These are phyloP conservation scores for Arachis monticola DNA, from an alignment of 331 rosid species.

Conservation along the genomic window DNA sequence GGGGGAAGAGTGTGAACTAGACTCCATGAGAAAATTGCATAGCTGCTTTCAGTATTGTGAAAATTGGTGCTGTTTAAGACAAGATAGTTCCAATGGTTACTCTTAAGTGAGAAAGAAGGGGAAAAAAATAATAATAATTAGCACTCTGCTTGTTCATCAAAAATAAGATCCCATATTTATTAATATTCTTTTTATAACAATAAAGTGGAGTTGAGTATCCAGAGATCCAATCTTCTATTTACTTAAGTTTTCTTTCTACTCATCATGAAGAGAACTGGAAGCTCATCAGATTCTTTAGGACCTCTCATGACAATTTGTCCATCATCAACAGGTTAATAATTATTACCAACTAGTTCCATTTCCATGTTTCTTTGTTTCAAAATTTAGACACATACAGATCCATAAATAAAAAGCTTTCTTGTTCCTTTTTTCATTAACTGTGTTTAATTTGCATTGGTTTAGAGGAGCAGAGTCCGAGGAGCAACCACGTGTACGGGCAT, in stretches of 20 bases:
- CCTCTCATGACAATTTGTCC: slow-evolving; percentile 72
- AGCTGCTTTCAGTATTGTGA: slow-evolving; percentile 41
- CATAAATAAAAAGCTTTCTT: too few species aligned
- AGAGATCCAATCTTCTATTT: slow-evolving; percentile 42
- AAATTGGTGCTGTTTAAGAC: slow-evolving; percentile 49
- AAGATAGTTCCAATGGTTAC: slow-evolving; percentile 40
- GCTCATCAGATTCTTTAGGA: slow-evolving; percentile 69
- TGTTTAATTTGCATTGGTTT: slow-evolving; percentile 29
- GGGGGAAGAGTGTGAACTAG: slow-evolving; percentile 55
- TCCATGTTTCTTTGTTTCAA: slow-evolving; percentile 20
- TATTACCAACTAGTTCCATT: neutral
- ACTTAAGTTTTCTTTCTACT: neutral
- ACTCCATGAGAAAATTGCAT: slow-evolving; percentile 39
- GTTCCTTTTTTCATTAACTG: neutral
- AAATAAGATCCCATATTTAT: slow-evolving; percentile 35
- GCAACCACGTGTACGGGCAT: slow-evolving; percentile 61
- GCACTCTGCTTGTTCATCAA: slow-evolving; percentile 22
- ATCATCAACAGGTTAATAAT: slow-evolving; percentile 52
- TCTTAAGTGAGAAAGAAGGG: slow-evolving; percentile 36
- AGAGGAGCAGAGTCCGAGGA: slow-evolving; percentile 77
- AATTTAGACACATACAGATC: slow-evolving; percentile 41
- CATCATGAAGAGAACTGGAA: slow-evolving; percentile 74
- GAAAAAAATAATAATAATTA: neutral
- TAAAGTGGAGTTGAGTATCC: slow-evolving; percentile 2
- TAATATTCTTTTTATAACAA: neutral